Evolutionary conservation across 768 basidiomycete genomes (phyloP), one percentile per base, ranked within the genome.

Genomic region (Boletus rubescentipes): DNA sequence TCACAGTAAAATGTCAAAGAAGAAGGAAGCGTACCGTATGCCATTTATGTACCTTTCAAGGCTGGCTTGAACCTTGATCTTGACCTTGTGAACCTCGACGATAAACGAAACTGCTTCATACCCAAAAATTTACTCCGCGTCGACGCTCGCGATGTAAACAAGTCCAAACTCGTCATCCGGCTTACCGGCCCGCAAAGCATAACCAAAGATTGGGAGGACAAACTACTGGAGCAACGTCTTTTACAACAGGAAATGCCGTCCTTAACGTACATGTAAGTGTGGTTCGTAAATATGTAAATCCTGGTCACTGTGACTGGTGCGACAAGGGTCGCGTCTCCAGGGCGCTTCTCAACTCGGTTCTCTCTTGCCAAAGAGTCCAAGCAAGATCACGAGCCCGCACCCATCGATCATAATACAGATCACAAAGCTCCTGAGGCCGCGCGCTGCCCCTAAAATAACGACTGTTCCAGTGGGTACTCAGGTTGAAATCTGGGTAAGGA

Each of bases 131-230:
- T 60, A 12, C 49, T n/a, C 7, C 5, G 14, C 4, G n/a, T n/a
- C n/a, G n/a, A 9, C 14, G 20, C n/a, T 32, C 12, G 8, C 3
- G 18, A 21, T 38, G 54, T 54, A 63, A 60, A 60, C 45, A 60
- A 51, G 35, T n/a, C 20, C 49, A 60, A 60, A 60, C n/a, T 32
- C 18, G 6, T 9, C n/a, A n/a, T n/a, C n/a, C n/a, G n/a, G 61
- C 86, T 49, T 62, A 89, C 87, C 90, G 54, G 87, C 82, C 20
- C n/a, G n/a, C n/a, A n/a, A n/a, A n/a, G n/a, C n/a, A n/a, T n/a
- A n/a, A n/a, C n/a, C n/a, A n/a, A n/a, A n/a, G n/a, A n/a, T n/a
- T n/a, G n/a, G n/a, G n/a, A n/a, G n/a, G n/a, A n/a, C n/a, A n/a
- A n/a, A n/a, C n/a, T n/a, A n/a, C n/a, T n/a, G n/a, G n/a, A n/a